phyloP scores from a whole-genome alignment of 768 basidiomycete genomes.

The Butyriboletus loyo region DNA sequence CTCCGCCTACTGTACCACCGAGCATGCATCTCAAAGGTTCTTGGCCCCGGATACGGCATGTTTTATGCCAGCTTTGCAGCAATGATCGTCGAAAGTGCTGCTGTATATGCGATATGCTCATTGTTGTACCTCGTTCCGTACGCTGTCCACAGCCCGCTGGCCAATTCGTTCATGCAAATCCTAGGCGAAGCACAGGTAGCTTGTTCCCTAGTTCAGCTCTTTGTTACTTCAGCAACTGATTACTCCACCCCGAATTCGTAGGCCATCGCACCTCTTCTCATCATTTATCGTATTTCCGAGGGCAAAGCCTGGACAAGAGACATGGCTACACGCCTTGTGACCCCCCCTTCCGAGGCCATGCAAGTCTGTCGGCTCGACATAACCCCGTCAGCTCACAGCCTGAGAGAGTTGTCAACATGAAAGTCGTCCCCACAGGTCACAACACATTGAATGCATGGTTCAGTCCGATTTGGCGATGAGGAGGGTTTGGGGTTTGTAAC shows the following conservation, averaged over 20 bases:
- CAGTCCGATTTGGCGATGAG: constrained; percentile 6
- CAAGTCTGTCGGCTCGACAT: constrained; percentile 8
- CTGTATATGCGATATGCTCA: constrained; percentile 32
- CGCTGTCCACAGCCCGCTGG: constrained; percentile 20
- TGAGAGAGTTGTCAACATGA: constrained; percentile 6
- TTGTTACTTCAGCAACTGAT: neutral
- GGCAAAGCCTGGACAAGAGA: constrained; percentile 41
- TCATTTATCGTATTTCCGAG: constrained; percentile 46
- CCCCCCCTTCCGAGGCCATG: constrained; percentile 3
- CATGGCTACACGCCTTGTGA: constrained; percentile 8
- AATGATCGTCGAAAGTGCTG: constrained; percentile 34
- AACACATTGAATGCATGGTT: constrained; percentile 1
- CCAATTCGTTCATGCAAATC: constrained; percentile 30
- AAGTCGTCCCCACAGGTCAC: constrained; percentile 13
- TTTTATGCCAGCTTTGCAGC: constrained; percentile 34
- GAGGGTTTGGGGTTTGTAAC: constrained; percentile 13
- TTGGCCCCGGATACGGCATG: constrained; percentile 25
- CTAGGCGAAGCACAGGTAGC: constrained; percentile 30
- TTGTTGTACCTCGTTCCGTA: constrained; percentile 33
- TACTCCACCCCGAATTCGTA: constrained; percentile 10
- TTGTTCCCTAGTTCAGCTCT: neutral
- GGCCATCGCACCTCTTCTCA: constrained; percentile 47
- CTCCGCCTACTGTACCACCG: constrained; percentile 31
- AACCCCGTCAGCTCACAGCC: neutral
- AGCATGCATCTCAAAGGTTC: constrained; percentile 21